Evolutionary conservation across 164 flowering plant genomes (phyloP), one percentile per base, ranked within the genome.

Genomic region (Litsea cubeba): DNA sequence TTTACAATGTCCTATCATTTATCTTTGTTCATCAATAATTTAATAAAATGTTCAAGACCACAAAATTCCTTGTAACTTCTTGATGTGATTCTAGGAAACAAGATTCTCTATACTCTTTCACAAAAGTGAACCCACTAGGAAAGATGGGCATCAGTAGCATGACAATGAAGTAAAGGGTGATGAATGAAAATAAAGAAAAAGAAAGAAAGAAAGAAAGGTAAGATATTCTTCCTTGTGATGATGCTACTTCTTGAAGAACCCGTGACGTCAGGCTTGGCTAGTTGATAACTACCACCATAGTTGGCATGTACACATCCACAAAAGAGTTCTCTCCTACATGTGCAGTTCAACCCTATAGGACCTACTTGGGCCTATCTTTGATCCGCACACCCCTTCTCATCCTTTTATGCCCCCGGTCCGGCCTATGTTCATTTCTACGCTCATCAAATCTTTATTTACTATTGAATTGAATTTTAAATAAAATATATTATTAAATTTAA

Each of bases 61-160:
- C 40, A 2, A 17, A 32, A 54, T 20, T 60, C 50, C 60, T 17
- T 25, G 74, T 26, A 46, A 24, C n/a, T 23, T 60, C 58, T 14
- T 72, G 66, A 72, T 28, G 54, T 63, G 68, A 24, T 72, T 10
- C 68, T 22, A 46, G 57, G 74, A 63, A 72, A 63, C 74, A 62
- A 62, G 28, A 62, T 63, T 40, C 28, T 25, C 20, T 6, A 30
- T 22, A 12, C 11, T 51, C 51, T 63, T 20, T 22, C 15, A 35
- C 1, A 51, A 49, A 62, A 58, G 74, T 57, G 46, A 28, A 20
- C 24, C 65, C 23, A n/a, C 25, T 32, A 7, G 50, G 7, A 62
- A 7, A 40, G 74, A 20, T 3, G 22, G 49, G 23, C 23, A 35
- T 22, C 69, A 18, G 20, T 5, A 15, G 35, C 26, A 66, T 30